These are phyloP conservation scores for Saccharum officinarum DNA, from an alignment of 176 grass and related monocot species.

Conservation along the genomic window DNA sequence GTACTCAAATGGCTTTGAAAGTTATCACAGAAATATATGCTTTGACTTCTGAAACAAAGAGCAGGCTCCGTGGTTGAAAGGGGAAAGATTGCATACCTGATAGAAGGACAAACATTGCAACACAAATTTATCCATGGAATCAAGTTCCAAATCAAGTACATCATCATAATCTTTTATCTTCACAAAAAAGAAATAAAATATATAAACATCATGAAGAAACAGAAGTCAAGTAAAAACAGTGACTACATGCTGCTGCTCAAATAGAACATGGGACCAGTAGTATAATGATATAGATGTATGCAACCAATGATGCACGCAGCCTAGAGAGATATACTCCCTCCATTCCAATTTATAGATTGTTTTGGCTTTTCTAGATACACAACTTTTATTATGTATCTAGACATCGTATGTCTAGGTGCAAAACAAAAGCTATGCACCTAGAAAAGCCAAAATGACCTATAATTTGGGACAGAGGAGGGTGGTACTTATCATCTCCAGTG, in stretches of 20 bases:
- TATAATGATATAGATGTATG: constrained; percentile 15
- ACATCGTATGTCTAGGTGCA: too few relatives aligned
- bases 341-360: too few relatives aligned
- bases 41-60: constrained; percentile 20
- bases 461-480: too few relatives aligned
- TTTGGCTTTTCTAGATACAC: too few relatives aligned
- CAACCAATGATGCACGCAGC: not conserved
- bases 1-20: constrained; percentile 26
- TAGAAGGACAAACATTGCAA: constrained; percentile 97
- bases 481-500: not conserved
- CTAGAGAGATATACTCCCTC: constrained; percentile 22
- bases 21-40: constrained; percentile 8
- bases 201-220: constrained; percentile 22
- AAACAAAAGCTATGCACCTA: too few relatives aligned
- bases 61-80: not conserved
- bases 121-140: constrained; percentile 99
- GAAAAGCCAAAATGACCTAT: too few relatives aligned
- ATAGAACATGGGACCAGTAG: constrained; percentile 9
- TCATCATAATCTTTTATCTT: constrained; percentile 95
- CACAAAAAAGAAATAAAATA: constrained; percentile 23
- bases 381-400: too few relatives aligned
- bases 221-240: not conserved
- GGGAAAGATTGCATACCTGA: constrained; percentile 54
- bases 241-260: not conserved
- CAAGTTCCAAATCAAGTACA: constrained; percentile 95